Conservation (phyloP, 306 rosid species). For the Trifolium dubium region DNA sequence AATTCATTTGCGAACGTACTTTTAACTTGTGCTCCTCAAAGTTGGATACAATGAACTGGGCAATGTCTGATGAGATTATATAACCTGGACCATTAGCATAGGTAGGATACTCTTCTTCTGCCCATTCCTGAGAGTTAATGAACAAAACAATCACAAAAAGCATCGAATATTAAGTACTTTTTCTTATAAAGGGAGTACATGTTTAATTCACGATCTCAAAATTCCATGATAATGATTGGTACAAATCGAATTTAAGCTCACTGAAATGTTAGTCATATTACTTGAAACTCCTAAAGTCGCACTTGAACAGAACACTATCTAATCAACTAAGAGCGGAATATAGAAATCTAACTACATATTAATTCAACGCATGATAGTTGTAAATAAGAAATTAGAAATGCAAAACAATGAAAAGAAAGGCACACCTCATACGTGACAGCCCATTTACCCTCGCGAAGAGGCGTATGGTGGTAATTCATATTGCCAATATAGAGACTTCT, state of each 20-base stretch:
- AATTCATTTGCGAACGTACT: background rate
- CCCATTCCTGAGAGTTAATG: slow-evolving; percentile 11
- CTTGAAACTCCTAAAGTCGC: background rate
- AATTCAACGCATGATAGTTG: too few species aligned
- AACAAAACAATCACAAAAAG: background rate
- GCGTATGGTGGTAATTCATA: slow-evolving; percentile 80
- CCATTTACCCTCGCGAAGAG: slow-evolving; percentile 76
- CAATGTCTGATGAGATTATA: slow-evolving; percentile 18
- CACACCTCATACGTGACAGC: slow-evolving; percentile 94
- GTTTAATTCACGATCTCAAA: background rate
- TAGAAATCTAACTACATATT: too few species aligned
- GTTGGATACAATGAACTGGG: slow-evolving; percentile 4
- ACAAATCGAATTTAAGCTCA: slow-evolving; percentile 3
- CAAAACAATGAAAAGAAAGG: background rate
- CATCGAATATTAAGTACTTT: background rate
- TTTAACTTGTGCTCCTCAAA: slow-evolving; percentile 10
- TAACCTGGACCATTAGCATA: slow-evolving; percentile 30
- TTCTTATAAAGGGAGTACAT: background rate
- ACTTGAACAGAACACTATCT: background rate
- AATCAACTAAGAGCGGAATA: background rate
- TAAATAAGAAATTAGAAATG: background rate
- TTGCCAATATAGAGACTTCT: slow-evolving; percentile 85
- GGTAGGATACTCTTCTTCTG: slow-evolving; percentile 20
- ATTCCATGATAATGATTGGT: background rate
- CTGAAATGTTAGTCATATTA: background rate